Conservation (phyloP, 257 asterid genomes). For the Jaltomata sinuosa region DNA sequence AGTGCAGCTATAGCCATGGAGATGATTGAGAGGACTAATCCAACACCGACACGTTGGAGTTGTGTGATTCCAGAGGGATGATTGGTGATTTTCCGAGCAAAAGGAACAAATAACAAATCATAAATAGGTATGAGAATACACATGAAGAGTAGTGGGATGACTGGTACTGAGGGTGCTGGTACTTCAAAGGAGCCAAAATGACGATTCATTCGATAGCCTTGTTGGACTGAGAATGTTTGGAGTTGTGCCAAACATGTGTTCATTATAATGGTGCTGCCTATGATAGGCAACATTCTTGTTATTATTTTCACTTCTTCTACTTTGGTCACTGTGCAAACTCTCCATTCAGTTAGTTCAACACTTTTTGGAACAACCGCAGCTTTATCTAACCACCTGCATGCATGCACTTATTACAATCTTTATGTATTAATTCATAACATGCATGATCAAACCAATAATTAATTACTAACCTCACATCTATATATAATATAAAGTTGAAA, state of each 20-base stretch:
- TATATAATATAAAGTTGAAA: no score
- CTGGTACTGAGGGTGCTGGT: constrained; percentile 58
- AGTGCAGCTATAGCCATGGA: constrained; percentile 55
- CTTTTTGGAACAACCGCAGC: constrained; percentile 38
- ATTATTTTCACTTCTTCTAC: constrained; percentile 63
- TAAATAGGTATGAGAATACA: constrained; percentile 51
- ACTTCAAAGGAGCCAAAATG: constrained; percentile 41
- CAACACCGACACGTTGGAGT: constrained; percentile 71
- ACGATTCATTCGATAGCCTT: constrained; percentile 48
- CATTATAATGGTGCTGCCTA: constrained; percentile 61
- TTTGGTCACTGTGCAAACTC: constrained; percentile 56
- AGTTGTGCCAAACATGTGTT: constrained; percentile 76
- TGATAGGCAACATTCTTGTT: constrained; percentile 56
- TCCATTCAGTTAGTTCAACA: constrained; percentile 24
- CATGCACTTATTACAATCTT: neutral
- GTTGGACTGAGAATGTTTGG: constrained; percentile 66
- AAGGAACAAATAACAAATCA: constrained; percentile 47
- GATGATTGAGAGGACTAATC: constrained; percentile 50
- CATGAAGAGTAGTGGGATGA: constrained; percentile 62
- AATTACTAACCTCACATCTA: no score
- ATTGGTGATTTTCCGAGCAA: constrained; percentile 35
- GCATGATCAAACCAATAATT: no score
- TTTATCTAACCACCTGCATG: constrained; percentile 50
- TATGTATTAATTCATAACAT: no score
- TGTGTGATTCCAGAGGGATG: constrained; percentile 65